Percentiles rank a stretch among this genome's conserved stretches.
These are phyloP conservation scores for Rhodotorula sp. DNA, from an alignment of 1,284 basidiomycete genomes.

Conservation along the genomic window DNA sequence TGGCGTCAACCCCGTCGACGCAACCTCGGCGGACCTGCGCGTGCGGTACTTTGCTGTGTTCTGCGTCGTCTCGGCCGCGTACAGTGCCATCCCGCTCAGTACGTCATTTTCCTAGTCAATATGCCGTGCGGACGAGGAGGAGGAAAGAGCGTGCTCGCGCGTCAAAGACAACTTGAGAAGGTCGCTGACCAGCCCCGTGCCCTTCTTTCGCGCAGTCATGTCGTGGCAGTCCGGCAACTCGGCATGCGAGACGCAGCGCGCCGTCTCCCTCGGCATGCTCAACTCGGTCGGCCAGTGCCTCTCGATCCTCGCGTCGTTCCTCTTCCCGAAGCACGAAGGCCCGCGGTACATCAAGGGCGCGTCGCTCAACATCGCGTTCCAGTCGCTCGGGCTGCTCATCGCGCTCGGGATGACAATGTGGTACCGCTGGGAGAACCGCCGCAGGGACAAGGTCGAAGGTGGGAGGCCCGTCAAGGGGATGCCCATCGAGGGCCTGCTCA, in stretches of 20 bases:
- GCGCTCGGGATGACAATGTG: slow-evolving; percentile 51
- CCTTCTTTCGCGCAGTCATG: neutral
- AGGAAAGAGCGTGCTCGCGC: too few species aligned
- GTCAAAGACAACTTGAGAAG: too few species aligned
- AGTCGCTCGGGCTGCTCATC: slow-evolving; percentile 51
- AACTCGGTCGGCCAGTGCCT: slow-evolving; percentile 54
- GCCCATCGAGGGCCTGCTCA: slow-evolving; percentile 37
- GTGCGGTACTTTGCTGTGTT: slow-evolving; percentile 51
- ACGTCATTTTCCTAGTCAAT: neutral
- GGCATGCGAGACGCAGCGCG: neutral
- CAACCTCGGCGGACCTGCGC: slow-evolving; percentile 45
- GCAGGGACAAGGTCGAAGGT: slow-evolving; percentile 53
- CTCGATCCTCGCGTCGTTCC: slow-evolving; percentile 53
- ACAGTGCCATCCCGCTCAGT: slow-evolving; percentile 1
- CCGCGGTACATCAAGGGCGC: slow-evolving; percentile 54
- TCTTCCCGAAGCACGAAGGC: slow-evolving; percentile 53
- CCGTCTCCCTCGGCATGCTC: slow-evolving; percentile 54
- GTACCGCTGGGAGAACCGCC: slow-evolving; percentile 53
- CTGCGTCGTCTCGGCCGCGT: slow-evolving; percentile 10
- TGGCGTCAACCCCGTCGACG: slow-evolving; percentile 46
- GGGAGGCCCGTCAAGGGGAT: slow-evolving; percentile 49
- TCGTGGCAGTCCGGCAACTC: slow-evolving; percentile 1
- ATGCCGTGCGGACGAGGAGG: too few species aligned
- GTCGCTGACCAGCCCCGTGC: neutral
- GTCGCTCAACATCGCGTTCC: slow-evolving; percentile 54